Evolutionary conservation across 192 early-diverging fungal genomes (phyloP), one percentile per base, ranked within the genome.

Genomic region (Entomortierella beljakovae): DNA sequence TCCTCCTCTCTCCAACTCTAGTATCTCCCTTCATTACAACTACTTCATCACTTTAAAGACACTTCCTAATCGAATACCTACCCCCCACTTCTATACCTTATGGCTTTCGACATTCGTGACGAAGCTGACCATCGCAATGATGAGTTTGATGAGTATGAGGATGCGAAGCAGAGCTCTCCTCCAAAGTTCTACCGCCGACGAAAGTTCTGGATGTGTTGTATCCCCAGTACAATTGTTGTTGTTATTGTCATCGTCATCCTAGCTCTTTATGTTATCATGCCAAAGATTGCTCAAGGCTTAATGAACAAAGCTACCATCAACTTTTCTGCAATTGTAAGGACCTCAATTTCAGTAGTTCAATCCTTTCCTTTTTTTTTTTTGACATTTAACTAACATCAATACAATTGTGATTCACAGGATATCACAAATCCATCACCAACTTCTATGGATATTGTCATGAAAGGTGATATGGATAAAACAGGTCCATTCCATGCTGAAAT

Each of bases 401-500:
- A 46, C 20, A 46, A 46, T 46, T 15, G 15, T 34, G 31, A 7
- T 22, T 16, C 13, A 33, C 34, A 70, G 57, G 40, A 55, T 33
- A 83, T 83, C 51, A 40, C 66, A 20, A 43, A 83, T 1, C 60
- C 67, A 23, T 52, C 51, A 0, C 55, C 65, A 8, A 57, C 52
- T 0, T 29, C 56, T n/a, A 79, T 83, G 60, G 50, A 48, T n/a
- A 50, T 71, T 28, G 34, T 23, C 8, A 80, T 83, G 43, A 6
- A 35, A 3, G 76, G 80, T 32, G 20, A 58, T 1, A 37, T 86
- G 52, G 29, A 48, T 0, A 70, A 86, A 40, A 83, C 83, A 42
- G 85, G 86, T 38, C 83, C 83, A 26, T 86, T 88, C 68, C 49
- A 63, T 20, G 85, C 85, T 22, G 75, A 57, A 26, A 80, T 88